phyloP scores from a whole-genome alignment of 148 eudicot genomes.

The Pouteria glomerata region DNA sequence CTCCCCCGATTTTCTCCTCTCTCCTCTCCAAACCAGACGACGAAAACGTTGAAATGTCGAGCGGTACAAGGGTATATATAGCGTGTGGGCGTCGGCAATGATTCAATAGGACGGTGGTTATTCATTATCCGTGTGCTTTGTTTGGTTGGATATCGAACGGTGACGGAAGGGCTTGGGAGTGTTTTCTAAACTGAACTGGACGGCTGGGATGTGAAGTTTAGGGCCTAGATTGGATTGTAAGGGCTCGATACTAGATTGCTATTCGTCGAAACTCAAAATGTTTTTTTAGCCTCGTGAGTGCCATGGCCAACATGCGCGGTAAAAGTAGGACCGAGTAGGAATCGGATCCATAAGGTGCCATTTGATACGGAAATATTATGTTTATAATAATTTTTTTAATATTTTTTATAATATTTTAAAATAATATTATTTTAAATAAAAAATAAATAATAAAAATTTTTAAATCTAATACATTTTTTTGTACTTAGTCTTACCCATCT shows the following conservation, averaged over 20 bases:
- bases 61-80: constrained; percentile 23
- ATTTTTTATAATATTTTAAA: no score
- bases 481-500: no score
- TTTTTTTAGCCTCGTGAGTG: not conserved
- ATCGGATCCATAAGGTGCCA: not conserved
- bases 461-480: no score
- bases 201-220: constrained; percentile 30
- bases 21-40: constrained; percentile 8
- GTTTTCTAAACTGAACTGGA: constrained; percentile 31
- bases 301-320: no score
- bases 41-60: not conserved
- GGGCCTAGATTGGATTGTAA: constrained; percentile 28
- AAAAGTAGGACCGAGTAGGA: not conserved
- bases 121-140: constrained; percentile 35
- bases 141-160: constrained; percentile 34
- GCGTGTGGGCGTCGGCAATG: not conserved
- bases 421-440: no score
- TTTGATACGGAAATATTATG: no score
- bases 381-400: no score
- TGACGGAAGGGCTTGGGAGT: constrained; percentile 11
- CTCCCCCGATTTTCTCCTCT: no score
- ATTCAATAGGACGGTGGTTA: constrained; percentile 18
- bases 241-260: not conserved
- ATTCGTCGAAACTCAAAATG: constrained; percentile 16
- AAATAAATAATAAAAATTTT: no score